phyloP scores from a whole-genome alignment of 208 protist species.

The Trypanosoma boissoni region DNA sequence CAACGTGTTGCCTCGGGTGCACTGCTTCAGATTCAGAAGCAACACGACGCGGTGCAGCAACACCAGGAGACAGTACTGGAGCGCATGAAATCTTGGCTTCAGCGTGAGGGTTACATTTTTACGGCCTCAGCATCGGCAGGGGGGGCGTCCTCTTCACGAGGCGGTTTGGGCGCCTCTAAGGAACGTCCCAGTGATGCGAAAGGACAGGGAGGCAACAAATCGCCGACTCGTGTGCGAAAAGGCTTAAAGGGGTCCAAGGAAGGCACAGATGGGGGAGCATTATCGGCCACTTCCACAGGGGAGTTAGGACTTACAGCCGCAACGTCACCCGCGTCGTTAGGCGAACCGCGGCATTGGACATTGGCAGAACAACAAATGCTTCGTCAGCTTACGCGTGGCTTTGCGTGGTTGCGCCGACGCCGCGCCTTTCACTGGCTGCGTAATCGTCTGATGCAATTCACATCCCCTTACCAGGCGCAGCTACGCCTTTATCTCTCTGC shows the following conservation, averaged over 20 bases:
- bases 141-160: slow-evolving; percentile 1
- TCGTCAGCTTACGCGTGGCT: slow-evolving; percentile 59
- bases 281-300: too few species aligned
- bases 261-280: too few species aligned
- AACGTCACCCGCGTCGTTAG: too few species aligned
- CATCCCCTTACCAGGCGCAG: slow-evolving; percentile 52
- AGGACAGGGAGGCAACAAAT: too few species aligned
- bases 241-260: too few species aligned
- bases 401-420: slow-evolving; percentile 61
- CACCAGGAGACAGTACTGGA: slow-evolving; percentile 13
- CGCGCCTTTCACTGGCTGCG: slow-evolving; percentile 43
- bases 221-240: too few species aligned
- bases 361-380: slow-evolving; percentile 64
- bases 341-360: slow-evolving; percentile 50
- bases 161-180: too few species aligned
- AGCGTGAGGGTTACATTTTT: slow-evolving; percentile 24
- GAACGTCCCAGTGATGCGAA: too few species aligned
- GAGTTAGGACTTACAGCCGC: too few species aligned
- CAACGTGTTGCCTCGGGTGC: slow-evolving; percentile 22
- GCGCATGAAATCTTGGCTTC: slow-evolving; percentile 21
- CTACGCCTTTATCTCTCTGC: slow-evolving; percentile 47
- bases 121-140: neutral
- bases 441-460: slow-evolving; percentile 62
- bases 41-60: slow-evolving; percentile 13
- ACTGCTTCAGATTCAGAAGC: slow-evolving; percentile 15